Percentiles rank a stretch among this genome's conserved stretches.
Conservation (phyloP, 1,284 basidiomycete species). For the Ganoderma leucocontextum region DNA sequence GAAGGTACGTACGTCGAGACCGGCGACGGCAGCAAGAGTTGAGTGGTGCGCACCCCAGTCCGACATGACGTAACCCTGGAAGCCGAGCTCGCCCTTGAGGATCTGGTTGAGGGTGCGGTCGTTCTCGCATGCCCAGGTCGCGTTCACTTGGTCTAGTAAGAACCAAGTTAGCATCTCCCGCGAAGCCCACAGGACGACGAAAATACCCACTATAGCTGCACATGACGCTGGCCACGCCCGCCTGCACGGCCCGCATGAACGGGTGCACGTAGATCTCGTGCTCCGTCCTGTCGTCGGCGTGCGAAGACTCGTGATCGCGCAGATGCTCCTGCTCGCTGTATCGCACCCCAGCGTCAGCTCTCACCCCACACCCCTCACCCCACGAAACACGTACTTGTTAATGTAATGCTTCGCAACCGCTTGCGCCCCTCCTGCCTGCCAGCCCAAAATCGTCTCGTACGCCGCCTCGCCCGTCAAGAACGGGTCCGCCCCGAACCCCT, state of each 20-base stretch:
- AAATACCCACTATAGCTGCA: conserved; percentile 65
- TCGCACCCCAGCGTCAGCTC: not conserved
- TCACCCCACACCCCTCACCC: not conserved
- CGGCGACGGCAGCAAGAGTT: conserved; percentile 67
- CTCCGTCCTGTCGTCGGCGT: conserved; percentile 82
- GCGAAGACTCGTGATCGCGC: conserved; percentile 61
- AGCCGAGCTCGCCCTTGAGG: conserved; percentile 82
- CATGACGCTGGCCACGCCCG: conserved; percentile 82
- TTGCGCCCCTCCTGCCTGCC: conserved; percentile 79
- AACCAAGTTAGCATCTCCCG: not conserved
- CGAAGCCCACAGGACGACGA: not conserved
- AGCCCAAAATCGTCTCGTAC: conserved; percentile 77
- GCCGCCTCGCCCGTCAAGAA: conserved; percentile 78
- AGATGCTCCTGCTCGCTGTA: conserved; percentile 73
- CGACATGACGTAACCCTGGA: conserved; percentile 78
- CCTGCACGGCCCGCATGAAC: conserved; percentile 79
- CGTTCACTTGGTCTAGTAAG: conserved; percentile 70
- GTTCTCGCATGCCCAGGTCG: conserved; percentile 84
- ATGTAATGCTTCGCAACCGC: conserved; percentile 83
- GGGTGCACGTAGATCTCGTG: conserved; percentile 80
- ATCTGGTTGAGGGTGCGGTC: conserved; percentile 78
- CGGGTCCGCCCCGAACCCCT: conserved; percentile 84
- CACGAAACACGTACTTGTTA: conserved; percentile 60
- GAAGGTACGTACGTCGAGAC: conserved; percentile 61
- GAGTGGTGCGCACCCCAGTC: conserved; percentile 74